phyloP scores from a whole-genome alignment of 352 stramenopile genomes.

The Pythium phragmitis region DNA sequence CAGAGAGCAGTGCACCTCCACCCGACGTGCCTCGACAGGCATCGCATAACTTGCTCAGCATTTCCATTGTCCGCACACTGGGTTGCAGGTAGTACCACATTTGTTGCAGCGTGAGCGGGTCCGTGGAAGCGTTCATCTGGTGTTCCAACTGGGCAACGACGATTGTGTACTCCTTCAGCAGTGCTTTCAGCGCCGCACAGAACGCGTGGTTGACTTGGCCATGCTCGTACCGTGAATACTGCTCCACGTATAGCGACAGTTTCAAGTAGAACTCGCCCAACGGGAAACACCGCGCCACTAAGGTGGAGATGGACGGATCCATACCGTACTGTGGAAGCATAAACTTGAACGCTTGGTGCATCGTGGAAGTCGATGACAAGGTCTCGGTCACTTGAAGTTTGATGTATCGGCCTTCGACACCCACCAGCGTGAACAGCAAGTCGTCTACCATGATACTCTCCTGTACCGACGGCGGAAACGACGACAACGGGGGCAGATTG shows the following conservation, averaged over 20 bases:
- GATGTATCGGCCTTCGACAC: slow-evolving; percentile 82
- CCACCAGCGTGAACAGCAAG: slow-evolving; percentile 76
- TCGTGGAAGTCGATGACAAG: slow-evolving; percentile 7
- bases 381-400: slow-evolving; percentile 59
- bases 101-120: slow-evolving; percentile 85
- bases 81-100: slow-evolving; percentile 93
- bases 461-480: slow-evolving; percentile 72
- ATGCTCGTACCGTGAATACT: slow-evolving; percentile 89
- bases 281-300: slow-evolving; percentile 63
- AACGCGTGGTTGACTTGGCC: slow-evolving; percentile 94
- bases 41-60: slow-evolving; percentile 84
- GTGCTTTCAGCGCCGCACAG: slow-evolving; percentile 87
- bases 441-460: slow-evolving; percentile 85
- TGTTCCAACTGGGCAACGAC: slow-evolving; percentile 92
- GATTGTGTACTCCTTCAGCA: slow-evolving; percentile 93
- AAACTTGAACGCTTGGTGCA: slow-evolving; percentile 57
- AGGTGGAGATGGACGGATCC: slow-evolving; percentile 75
- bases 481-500: slow-evolving; percentile 65
- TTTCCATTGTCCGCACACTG: slow-evolving; percentile 91
- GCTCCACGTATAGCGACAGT: slow-evolving; percentile 73
- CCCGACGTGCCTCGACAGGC: slow-evolving; percentile 71
- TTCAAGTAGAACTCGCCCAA: slow-evolving; percentile 83
- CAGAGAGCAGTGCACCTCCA: slow-evolving; percentile 91
- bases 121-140: slow-evolving; percentile 44
- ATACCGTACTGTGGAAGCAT: slow-evolving; percentile 64